Evolutionary conservation across 495 filamentous ascomycete genomes (phyloP).

Genomic region (Penicillium alfredii): DNA sequence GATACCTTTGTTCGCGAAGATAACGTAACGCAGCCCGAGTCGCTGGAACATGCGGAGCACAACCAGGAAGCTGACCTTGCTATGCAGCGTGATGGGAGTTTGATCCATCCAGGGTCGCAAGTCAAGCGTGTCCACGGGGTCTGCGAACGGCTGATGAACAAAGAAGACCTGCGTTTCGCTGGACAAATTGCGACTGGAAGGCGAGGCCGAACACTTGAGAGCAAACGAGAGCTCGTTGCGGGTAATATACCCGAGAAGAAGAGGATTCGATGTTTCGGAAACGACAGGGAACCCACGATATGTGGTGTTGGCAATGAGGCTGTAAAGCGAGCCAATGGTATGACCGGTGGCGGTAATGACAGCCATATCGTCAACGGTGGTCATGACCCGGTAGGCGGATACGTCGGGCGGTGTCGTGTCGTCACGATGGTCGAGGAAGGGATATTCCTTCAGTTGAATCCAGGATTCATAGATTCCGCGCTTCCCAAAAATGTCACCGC

Average conservation of each 20-base stretch:
- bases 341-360: conserved; percentile 79
- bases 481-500: conserved; percentile 91
- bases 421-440: conserved; percentile 90
- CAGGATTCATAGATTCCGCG: conserved; percentile 96
- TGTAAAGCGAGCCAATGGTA: conserved; percentile 68
- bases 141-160: conserved; percentile 72
- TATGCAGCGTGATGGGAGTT: conserved; percentile 85
- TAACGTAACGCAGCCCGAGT: conserved; percentile 81
- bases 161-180: conserved; percentile 78
- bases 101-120: conserved; percentile 97
- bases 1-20: conserved; percentile 76
- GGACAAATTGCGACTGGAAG: conserved; percentile 49
- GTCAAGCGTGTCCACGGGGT: conserved; percentile 74
- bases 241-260: conserved; percentile 89
- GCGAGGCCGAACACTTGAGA: conserved; percentile 45
- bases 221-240: conserved; percentile 83
- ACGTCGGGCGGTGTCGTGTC: conserved; percentile 78
- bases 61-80: conserved; percentile 66
- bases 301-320: conserved; percentile 62
- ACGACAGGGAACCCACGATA: conserved; percentile 94
- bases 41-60: conserved; percentile 90
- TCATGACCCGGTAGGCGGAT: conserved; percentile 81
- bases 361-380: conserved; percentile 80
- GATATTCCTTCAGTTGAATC: conserved; percentile 96
- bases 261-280: conserved; percentile 57